These are phyloP conservation scores for Kodamaea kaohsiungensis DNA, from an alignment of 805 yeast genomes.

Conservation along the genomic window DNA sequence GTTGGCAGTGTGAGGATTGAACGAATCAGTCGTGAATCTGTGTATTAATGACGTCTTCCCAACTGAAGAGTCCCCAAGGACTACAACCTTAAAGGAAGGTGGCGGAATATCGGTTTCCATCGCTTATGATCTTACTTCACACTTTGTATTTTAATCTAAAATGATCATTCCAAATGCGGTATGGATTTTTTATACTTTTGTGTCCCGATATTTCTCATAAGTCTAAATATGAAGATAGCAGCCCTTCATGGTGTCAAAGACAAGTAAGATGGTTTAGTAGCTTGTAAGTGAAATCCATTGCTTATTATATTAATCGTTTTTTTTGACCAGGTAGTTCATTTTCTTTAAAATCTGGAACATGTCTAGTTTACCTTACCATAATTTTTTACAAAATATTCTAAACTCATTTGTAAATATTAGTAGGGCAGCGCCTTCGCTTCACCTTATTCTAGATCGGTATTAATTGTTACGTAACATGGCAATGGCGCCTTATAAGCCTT, in stretches of 20 bases:
- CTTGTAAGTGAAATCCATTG: too few species aligned
- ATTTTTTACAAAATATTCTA: too few species aligned
- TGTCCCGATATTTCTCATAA: neutral
- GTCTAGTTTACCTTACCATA: too few species aligned
- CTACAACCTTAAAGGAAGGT: constrained; percentile 41
- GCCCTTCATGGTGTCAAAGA: too few species aligned
- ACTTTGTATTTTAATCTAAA: neutral
- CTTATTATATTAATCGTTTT: too few species aligned
- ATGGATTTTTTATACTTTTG: neutral
- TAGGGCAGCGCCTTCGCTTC: neutral
- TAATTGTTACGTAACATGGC: neutral
- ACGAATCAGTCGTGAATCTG: constrained; percentile 69
- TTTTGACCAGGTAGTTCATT: too few species aligned
- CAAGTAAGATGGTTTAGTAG: too few species aligned
- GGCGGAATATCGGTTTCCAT: constrained; percentile 6
- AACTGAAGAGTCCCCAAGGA: constrained; percentile 56
- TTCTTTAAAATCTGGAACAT: too few species aligned
- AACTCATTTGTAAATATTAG: neutral
- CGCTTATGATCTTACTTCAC: neutral
- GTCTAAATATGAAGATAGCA: too few species aligned
- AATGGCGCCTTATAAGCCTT: too few species aligned
- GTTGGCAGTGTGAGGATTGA: constrained; percentile 79
- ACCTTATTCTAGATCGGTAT: neutral
- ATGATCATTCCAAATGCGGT: neutral
- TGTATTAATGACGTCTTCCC: constrained; percentile 78